These are phyloP conservation scores for Penicillium sp. DNA, from an alignment of 2,329 filamentous ascomycete species.

Conservation along the genomic window DNA sequence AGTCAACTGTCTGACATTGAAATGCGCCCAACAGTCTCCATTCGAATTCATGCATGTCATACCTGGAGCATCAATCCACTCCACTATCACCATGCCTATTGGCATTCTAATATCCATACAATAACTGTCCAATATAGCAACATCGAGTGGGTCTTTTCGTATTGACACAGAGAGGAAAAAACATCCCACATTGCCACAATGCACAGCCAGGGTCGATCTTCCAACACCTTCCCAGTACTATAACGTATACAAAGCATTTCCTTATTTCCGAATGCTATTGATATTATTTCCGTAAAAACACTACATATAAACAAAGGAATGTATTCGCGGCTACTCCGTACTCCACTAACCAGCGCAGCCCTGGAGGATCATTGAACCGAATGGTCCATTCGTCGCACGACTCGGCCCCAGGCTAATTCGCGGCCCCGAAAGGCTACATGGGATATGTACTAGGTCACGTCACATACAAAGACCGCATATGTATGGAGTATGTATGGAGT, in stretches of 20 bases:
- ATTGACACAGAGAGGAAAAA: not conserved
- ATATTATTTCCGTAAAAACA: not conserved
- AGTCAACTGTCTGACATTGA: conserved; percentile 1
- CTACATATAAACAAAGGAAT: not conserved
- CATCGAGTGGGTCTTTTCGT: conserved; percentile 1
- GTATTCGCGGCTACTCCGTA: not conserved
- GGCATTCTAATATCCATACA: not conserved
- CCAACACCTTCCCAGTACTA: not conserved
- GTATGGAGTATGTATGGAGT: not conserved
- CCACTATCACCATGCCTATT: conserved; percentile 1
- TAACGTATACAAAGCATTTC: not conserved
- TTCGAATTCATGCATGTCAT: conserved; percentile 27
- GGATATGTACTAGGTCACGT: not conserved
- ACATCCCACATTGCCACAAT: conserved; percentile 8
- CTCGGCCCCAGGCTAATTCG: conserved; percentile 12
- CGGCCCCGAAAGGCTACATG: conserved; percentile 7
- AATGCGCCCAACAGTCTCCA: conserved; percentile 11
- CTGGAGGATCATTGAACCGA: conserved; percentile 19
- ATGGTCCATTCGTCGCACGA: conserved; percentile 22
- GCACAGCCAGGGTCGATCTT: conserved; percentile 7
- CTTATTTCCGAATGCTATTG: not conserved
- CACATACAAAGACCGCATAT: conserved; percentile 1
- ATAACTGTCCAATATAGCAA: not conserved
- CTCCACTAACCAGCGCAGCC: conserved; percentile 10
- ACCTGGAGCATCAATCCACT: conserved; percentile 13